Evolutionary conservation across 2,329 filamentous ascomycete genomes (phyloP), one percentile per base, ranked within the genome.

Genomic region (Zymoseptoria brevis): DNA sequence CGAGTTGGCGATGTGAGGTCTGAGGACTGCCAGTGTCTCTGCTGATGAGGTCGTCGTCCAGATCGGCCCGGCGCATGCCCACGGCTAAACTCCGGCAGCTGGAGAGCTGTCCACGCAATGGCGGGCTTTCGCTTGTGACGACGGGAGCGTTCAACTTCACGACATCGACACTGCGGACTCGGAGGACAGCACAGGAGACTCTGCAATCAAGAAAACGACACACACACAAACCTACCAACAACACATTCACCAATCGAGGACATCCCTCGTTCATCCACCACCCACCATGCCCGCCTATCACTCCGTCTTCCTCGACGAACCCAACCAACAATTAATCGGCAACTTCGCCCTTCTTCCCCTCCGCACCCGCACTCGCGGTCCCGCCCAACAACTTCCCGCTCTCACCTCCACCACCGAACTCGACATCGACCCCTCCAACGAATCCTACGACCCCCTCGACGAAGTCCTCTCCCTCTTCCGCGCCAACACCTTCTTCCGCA

Each of bases 401-500:
- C 75, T 83, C 48, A 69, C 76, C 50, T 75, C 78, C 64, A 71
- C 85, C 80, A 68, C 87, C 80, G 78, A 80, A 64, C 74, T 80
- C 62, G 79, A 75, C 62, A 75, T 80, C 69, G 90, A 96, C 74
- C 87, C 91, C 54, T 90, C 94, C 75, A 87, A 85, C 75, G 90
- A 96, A 75, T 92, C 88, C 71, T 97, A 97, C 81, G 94, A 99
- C 79, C 89, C 94, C 63, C 83, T 97, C 57, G 94, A 99, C 77
- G 94, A 99, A 80, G 86, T 95, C 55, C 83, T 99, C 57, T 83
- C 87, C 11, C 84, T 97, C 54, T 99, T 97, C 83, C 90, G 94
- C 65, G 93, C 94, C 70, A 97, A 99, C 80, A 96, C 93, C 61
- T 93, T 99, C 77, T 99, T 97, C 83, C 89, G 94, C 71, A 99